These are phyloP conservation scores for Metschnikowia lachancei DNA, from an alignment of 805 yeast species.

Conservation along the genomic window DNA sequence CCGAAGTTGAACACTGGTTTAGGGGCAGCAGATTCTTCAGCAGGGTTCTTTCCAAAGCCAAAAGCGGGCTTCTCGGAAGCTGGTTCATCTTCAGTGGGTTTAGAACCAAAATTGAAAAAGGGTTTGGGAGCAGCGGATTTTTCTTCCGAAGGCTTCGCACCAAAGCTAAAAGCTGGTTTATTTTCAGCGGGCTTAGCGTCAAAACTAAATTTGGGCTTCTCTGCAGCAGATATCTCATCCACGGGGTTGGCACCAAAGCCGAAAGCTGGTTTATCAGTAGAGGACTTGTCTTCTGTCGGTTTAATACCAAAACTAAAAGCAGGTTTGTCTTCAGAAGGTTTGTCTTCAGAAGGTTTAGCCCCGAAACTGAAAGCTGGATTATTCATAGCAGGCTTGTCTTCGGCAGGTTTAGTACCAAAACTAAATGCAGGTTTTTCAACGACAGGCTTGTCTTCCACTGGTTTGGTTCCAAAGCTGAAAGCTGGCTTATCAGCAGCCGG, in stretches of 20 bases:
- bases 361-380: slow-evolving; percentile 13
- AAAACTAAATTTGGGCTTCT: not conserved
- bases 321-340: not conserved
- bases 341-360: slow-evolving; percentile 6
- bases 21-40: not conserved
- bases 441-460: not conserved
- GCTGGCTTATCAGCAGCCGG: slow-evolving; percentile 4
- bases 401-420: slow-evolving; percentile 2
- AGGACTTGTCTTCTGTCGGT: slow-evolving; percentile 4
- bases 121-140: not conserved
- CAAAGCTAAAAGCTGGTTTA: slow-evolving; percentile 11
- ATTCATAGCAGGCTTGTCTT: not conserved
- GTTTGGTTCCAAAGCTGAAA: slow-evolving; percentile 12
- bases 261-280: slow-evolving; percentile 5
- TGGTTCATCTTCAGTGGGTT: slow-evolving; percentile 1
- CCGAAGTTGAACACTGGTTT: slow-evolving; percentile 8
- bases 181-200: slow-evolving; percentile 1
- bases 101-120: slow-evolving; percentile 8
- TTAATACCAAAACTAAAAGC: slow-evolving; percentile 11
- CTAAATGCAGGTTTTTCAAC: not conserved
- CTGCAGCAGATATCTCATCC: not conserved
- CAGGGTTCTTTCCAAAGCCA: slow-evolving; percentile 3
- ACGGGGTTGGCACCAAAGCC: slow-evolving; percentile 10
- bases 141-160: slow-evolving; percentile 7
- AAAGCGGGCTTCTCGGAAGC: slow-evolving; percentile 2